phyloP scores from a whole-genome alignment of 2,329 filamentous ascomycete species.

The Pyrenophora seminiperda region DNA sequence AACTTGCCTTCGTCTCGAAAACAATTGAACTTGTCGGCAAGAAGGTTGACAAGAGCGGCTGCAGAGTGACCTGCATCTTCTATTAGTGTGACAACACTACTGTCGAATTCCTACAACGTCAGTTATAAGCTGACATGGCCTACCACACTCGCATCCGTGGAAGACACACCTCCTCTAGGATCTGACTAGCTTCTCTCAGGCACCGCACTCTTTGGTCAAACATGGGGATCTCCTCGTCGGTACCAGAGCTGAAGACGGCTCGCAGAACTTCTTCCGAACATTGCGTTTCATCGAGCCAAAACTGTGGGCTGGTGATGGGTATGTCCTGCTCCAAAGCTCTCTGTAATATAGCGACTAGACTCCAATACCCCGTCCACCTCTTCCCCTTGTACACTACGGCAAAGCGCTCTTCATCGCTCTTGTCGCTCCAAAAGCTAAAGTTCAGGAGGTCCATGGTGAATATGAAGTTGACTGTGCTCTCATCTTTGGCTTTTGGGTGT shows the following conservation, averaged over 20 bases:
- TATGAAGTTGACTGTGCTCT: constrained; percentile 83
- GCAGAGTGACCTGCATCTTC: constrained; percentile 77
- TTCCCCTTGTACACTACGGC: constrained; percentile 79
- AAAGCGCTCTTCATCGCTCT: constrained; percentile 72
- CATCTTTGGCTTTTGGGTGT: constrained; percentile 82
- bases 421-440: constrained; percentile 93
- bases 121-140: constrained; percentile 12
- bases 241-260: constrained; percentile 84
- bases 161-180: constrained; percentile 66
- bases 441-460: constrained; percentile 98
- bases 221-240: constrained; percentile 84
- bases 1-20: constrained; percentile 83
- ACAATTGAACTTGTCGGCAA: constrained; percentile 80
- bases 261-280: constrained; percentile 75
- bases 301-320: constrained; percentile 85
- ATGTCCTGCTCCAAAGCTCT: constrained; percentile 88
- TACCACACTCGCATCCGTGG: background rate
- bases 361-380: constrained; percentile 94
- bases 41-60: constrained; percentile 80
- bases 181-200: constrained; percentile 78
- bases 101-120: constrained; percentile 68
- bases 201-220: constrained; percentile 77
- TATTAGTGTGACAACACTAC: constrained; percentile 75
- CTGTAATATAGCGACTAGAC: constrained; percentile 83
- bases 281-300: constrained; percentile 78